These are phyloP conservation scores for Gloeopeniophorella convolvens DNA, from an alignment of 768 basidiomycete species.

Conservation along the genomic window DNA sequence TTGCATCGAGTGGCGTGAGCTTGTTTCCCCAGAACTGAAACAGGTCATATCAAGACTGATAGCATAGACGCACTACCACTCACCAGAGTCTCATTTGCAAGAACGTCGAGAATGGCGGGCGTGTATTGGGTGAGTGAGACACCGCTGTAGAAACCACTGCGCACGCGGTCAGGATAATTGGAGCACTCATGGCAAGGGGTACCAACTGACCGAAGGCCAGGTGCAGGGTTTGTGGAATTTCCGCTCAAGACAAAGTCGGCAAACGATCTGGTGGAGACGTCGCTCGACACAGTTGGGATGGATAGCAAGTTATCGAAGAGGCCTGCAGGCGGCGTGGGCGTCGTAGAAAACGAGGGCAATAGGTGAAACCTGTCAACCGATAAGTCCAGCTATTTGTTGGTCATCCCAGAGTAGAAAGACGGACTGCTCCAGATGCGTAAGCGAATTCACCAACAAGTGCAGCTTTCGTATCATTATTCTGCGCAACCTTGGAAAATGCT, in stretches of 20 bases:
- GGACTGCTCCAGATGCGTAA: conserved; percentile 32
- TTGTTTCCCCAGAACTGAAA: conserved; percentile 39
- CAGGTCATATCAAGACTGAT: not conserved
- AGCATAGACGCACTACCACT: not conserved
- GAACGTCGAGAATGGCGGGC: conserved; percentile 30
- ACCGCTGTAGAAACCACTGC: conserved; percentile 29
- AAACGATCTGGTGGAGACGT: conserved; percentile 33
- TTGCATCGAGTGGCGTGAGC: conserved; percentile 31
- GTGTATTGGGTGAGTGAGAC: conserved; percentile 31
- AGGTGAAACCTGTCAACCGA: not conserved
- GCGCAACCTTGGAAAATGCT: not conserved
- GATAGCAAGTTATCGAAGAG: conserved; percentile 42
- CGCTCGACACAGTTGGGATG: conserved; percentile 30
- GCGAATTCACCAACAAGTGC: not conserved
- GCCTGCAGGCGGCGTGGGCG: conserved; percentile 37
- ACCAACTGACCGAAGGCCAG: conserved; percentile 17
- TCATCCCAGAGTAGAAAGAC: not conserved
- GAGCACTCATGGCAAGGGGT: not conserved
- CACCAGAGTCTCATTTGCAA: conserved; percentile 38
- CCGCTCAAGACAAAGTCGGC: conserved; percentile 30
- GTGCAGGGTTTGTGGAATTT: conserved; percentile 28
- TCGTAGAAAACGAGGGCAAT: conserved; percentile 43
- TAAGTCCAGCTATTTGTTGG: conserved; percentile 33
- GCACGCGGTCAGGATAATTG: not conserved
- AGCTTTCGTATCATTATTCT: not conserved